Base-by-base conservation (phyloP, 1,284 basidiomycete species). In the Leccinum solheimii region DNA sequence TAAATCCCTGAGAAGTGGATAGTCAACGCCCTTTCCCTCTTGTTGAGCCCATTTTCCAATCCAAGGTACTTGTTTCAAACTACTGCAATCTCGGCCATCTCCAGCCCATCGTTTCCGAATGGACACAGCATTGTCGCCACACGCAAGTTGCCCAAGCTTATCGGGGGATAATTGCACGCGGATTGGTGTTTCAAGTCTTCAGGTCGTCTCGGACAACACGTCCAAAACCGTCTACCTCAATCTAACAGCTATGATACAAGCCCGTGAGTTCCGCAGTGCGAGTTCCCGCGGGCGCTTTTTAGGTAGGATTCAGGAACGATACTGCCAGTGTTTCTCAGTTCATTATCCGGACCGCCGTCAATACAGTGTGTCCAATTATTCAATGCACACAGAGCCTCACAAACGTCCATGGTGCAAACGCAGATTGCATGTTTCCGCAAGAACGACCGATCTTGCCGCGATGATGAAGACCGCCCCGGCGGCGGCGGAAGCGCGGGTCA, bases 111-210 rank as follows among this genome's bases (percentile, higher is more conserved):
- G 10, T 23, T 27, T 23, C 21, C 5, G 34, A 13, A 49, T 16
- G 56, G 23, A 30, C 43, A 49, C 26, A 38, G 32, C 57, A 16
- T 16, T n/a, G 7, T n/a, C 61, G 61, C 53, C 40, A 27, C 51
- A 45, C 34, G 51, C 45, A 21, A 23, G 9, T 43, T 43, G 34
- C 34, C 14, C 45, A 60, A 58, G 57, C 55, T 40, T 27, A 57
- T 58, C 57, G 54, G 53, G 53, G 38, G 26, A 57, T 34, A 32
- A 11, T 51, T 23, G 26, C 57, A 19, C 43, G 36, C n/a, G 21
- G 32, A n/a, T 11, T 14, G 43, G 43, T 23, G 59, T 62, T 61
- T 62, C 59, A 48, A 16, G n/a, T 49, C 14, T 61, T 62, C 59
- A 48, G 30, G n/a, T 49, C 14, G 38, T 30, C 30, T 32, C 51